Percentiles rank a stretch among this genome's conserved stretches.
Conservation (phyloP, 192 early-diverging fungal genomes). For the Helicostylum pulchrum region DNA sequence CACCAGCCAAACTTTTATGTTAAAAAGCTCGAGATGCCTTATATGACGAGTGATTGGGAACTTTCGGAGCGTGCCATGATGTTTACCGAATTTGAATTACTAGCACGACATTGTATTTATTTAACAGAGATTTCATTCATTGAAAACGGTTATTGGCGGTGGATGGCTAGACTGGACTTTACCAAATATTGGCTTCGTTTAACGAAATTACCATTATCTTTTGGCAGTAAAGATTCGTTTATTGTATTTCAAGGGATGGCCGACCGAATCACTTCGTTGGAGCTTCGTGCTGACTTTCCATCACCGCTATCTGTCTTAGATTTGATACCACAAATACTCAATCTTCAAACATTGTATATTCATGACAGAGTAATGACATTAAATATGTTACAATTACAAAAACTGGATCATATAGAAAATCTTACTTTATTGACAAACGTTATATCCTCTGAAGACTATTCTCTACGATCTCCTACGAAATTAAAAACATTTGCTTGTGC, state of each 20-base stretch:
- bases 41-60: constrained; percentile 1
- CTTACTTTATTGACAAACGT: not conserved
- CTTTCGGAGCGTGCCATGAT: not conserved
- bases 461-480: not conserved
- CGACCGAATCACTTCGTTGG: not conserved
- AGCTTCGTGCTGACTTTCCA: not conserved
- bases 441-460: not conserved
- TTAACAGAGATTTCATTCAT: not conserved
- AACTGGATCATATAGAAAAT: not conserved
- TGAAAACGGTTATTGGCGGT: not conserved
- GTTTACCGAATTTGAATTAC: constrained; percentile 10
- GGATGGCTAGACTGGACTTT: not conserved
- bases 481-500: not conserved
- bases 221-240: not conserved
- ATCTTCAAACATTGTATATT: not conserved
- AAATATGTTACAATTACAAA: not conserved
- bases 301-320: not conserved
- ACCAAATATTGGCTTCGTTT: not conserved
- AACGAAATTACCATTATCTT: not conserved
- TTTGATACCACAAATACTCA: not conserved
- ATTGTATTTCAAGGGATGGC: constrained; percentile 2
- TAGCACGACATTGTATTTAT: not conserved
- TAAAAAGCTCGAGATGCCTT: not conserved
- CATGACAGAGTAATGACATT: not conserved
- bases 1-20: not conserved